Percentiles rank a stretch among this genome's conserved stretches.
phyloP scores from a whole-genome alignment of 306 rosid species.

The Pyrus communis region DNA sequence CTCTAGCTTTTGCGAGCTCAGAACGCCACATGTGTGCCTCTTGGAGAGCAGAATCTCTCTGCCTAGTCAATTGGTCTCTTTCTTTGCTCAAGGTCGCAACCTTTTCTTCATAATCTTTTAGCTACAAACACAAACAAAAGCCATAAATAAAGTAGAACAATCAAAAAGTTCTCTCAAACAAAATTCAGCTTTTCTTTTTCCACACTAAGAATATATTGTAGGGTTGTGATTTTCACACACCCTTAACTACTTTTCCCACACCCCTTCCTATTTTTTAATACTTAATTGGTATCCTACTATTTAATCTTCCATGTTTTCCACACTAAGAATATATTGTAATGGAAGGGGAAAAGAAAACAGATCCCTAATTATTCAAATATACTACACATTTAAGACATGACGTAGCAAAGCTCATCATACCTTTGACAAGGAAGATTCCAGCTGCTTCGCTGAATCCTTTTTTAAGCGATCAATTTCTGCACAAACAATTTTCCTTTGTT shows the following conservation, averaged over 20 bases:
- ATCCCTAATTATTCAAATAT: background rate
- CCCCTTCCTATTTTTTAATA: too few species aligned
- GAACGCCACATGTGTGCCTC: conserved; percentile 97
- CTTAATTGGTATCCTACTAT: too few species aligned
- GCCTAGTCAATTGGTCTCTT: conserved; percentile 66
- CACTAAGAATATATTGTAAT: background rate
- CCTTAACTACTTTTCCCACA: too few species aligned
- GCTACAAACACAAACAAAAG: conserved; percentile 34
- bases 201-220: background rate
- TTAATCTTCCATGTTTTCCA: too few species aligned
- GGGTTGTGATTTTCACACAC: too few species aligned
- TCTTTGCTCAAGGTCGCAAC: conserved; percentile 46
- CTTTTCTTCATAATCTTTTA: conserved; percentile 63
- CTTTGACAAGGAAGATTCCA: conserved; percentile 49
- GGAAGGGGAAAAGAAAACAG: background rate
- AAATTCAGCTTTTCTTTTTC: background rate
- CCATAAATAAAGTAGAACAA: conserved; percentile 2
- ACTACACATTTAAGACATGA: background rate
- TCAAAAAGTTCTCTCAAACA: background rate
- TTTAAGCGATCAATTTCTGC: conserved; percentile 67
- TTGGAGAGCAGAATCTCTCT: conserved; percentile 70
- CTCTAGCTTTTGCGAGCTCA: conserved; percentile 95
- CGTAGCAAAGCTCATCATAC: conserved; percentile 22
- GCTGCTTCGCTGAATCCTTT: conserved; percentile 54
- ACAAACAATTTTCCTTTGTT: conserved; percentile 72